Evolutionary conservation across 2,329 filamentous ascomycete genomes (phyloP).

Genomic region (Ampelomyces quisqualis): DNA sequence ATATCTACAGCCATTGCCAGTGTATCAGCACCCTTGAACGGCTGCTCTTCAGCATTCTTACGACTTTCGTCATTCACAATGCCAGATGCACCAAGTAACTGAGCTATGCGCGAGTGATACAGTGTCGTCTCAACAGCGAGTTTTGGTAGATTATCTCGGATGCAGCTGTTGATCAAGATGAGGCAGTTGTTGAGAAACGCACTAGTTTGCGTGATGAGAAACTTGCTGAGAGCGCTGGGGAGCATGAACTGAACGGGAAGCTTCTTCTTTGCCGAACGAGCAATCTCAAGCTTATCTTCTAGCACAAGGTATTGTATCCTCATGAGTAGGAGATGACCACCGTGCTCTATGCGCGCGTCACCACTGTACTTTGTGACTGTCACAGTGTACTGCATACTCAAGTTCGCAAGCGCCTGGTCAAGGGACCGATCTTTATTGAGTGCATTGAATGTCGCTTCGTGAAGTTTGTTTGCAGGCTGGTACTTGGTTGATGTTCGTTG

Average conservation of each 20-base stretch:
- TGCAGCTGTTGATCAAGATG: constrained; percentile 34
- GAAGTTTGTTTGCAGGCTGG: constrained; percentile 44
- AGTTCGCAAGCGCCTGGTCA: constrained; percentile 15
- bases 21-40: constrained; percentile 32
- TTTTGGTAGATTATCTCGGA: constrained; percentile 38
- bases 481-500: constrained; percentile 28
- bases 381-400: constrained; percentile 19
- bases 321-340: constrained; percentile 31
- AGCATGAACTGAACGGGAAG: background rate
- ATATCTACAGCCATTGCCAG: constrained; percentile 33
- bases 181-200: constrained; percentile 32
- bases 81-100: constrained; percentile 24
- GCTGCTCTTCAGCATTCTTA: constrained; percentile 15
- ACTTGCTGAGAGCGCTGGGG: constrained; percentile 15
- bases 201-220: constrained; percentile 6
- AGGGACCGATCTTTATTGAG: constrained; percentile 13
- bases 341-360: constrained; percentile 35
- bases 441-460: constrained; percentile 39
- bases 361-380: constrained; percentile 17
- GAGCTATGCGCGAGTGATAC: constrained; percentile 36
- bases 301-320: constrained; percentile 31
- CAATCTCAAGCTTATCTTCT: constrained; percentile 34
- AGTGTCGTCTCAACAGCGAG: constrained; percentile 42
- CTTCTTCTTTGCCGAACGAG: constrained; percentile 1
- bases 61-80: constrained; percentile 5